phyloP scores from a whole-genome alignment of 768 basidiomycete genomes.

The Leccinum broughii region DNA sequence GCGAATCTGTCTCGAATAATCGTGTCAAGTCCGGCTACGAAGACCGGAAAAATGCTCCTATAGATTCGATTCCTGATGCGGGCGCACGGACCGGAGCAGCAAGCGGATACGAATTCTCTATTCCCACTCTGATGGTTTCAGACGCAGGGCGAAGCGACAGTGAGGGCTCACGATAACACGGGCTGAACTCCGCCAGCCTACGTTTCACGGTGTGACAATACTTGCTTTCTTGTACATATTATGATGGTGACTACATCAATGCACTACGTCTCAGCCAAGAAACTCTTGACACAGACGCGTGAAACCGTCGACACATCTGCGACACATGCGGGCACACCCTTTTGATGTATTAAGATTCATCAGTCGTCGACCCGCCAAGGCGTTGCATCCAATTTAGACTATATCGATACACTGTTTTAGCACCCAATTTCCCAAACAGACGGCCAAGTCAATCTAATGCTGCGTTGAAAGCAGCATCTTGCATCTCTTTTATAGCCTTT shows the following conservation, averaged over 20 bases:
- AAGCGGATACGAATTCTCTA: slow-evolving; percentile 63
- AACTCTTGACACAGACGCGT: neutral
- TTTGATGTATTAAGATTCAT: neutral
- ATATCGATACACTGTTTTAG: slow-evolving; percentile 2
- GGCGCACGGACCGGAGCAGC: slow-evolving; percentile 66
- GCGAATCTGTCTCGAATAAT: slow-evolving; percentile 51
- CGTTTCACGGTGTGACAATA: neutral
- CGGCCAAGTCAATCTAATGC: slow-evolving; percentile 26
- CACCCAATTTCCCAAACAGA: neutral
- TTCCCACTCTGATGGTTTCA: slow-evolving; percentile 44
- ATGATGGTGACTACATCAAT: neutral
- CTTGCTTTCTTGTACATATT: slow-evolving; percentile 22
- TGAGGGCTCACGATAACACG: neutral
- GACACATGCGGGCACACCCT: neutral
- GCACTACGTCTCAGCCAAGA: neutral
- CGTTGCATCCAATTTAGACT: neutral
- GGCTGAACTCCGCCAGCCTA: neutral
- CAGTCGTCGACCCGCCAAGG: neutral
- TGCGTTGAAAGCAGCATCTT: slow-evolving; percentile 54
- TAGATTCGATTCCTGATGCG: slow-evolving; percentile 71
- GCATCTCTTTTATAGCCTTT: slow-evolving; percentile 72
- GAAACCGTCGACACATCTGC: neutral
- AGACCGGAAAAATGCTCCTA: slow-evolving; percentile 35
- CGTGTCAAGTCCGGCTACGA: neutral
- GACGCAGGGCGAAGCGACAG: neutral